Evolutionary conservation across 768 basidiomycete species (phyloP), one percentile per base, ranked within the genome.

Genomic region (Tulasnella sp.): DNA sequence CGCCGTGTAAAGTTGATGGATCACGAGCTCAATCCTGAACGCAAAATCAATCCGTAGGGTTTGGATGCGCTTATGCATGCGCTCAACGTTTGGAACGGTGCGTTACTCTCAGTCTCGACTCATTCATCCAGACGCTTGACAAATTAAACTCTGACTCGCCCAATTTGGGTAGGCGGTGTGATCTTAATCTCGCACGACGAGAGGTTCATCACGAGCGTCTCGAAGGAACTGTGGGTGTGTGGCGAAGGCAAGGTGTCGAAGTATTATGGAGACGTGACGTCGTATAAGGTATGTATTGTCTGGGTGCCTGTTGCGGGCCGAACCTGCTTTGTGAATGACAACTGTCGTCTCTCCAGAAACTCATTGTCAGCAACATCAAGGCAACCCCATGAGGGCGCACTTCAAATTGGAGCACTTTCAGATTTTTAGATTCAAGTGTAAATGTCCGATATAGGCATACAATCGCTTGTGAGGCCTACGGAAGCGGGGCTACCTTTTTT

Each of bases 111-210:
- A 21, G 7, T 48, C 21, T 29, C 27, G n/a, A 7, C 7, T 48
- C 46, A 48, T 5, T n/a, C 24, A 29, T 34, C 2, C 11, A 15
- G 17, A 19, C 45, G n/a, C 41, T 42, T 21, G 41, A 29, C 3
- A 24, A 30, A 22, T 21, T 19, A 17, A 8, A 43, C 45, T 3
- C 67, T 89, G 62, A 74, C 77, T 62, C 54, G 42, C 24, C 29
- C 29, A 27, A 73, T 73, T 10, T 93, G 86, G 87, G 91, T 90
- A 64, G 92, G 92, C 8, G 91, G 91, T 29, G 89, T 93, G 5
- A 92, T 94, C 63, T 76, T 92, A 64, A 91, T 92, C 65, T 92
- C 88, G 62, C 93, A 96, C 79, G 93, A 97, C 76, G 92, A 94
- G 68, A 75, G 90, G 52, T 97, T 94, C 70, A 94, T 93, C 66